A percentile compares a stretch with the other conserved stretches of the same genome.
phyloP scores from a whole-genome alignment of 2,329 filamentous ascomycete species.

The Periconia digitata region DNA sequence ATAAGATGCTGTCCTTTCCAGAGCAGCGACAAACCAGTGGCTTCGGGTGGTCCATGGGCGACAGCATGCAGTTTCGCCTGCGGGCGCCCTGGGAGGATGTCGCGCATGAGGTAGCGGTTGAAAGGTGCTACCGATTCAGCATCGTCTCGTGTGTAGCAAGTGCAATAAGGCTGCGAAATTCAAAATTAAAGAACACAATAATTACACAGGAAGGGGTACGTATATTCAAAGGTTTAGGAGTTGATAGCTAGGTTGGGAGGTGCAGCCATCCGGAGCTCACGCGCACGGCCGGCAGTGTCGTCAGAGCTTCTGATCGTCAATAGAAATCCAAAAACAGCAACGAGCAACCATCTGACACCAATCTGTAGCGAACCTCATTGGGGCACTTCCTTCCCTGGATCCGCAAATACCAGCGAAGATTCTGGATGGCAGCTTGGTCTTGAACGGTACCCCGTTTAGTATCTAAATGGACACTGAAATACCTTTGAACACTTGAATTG shows the following conservation, averaged over 20 bases:
- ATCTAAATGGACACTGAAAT: no score
- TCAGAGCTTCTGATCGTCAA: constrained; percentile 3
- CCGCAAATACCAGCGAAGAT: no score
- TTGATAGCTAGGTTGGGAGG: no score
- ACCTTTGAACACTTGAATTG: no score
- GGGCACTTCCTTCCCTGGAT: no score
- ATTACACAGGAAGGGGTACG: not conserved
- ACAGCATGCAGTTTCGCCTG: constrained; percentile 76
- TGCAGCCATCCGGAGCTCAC: constrained; percentile 21
- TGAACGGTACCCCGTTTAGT: no score
- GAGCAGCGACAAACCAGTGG: constrained; percentile 32
- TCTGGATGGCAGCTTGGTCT: no score
- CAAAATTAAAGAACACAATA: no score
- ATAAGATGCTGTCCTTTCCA: constrained; percentile 74
- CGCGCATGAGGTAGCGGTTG: constrained; percentile 60
- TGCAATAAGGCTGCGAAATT: no score
- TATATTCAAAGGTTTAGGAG: not conserved
- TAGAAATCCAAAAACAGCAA: not conserved
- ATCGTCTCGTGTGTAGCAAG: constrained; percentile 15
- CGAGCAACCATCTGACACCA: not conserved
- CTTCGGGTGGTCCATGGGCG: constrained; percentile 57
- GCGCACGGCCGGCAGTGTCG: constrained; percentile 35
- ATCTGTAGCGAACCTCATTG: no score
- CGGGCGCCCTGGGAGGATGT: constrained; percentile 77
- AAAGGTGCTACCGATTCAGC: constrained; percentile 23